Conservation (phyloP, 352 stramenopile genomes). For the Blastocystis sp. region DNA sequence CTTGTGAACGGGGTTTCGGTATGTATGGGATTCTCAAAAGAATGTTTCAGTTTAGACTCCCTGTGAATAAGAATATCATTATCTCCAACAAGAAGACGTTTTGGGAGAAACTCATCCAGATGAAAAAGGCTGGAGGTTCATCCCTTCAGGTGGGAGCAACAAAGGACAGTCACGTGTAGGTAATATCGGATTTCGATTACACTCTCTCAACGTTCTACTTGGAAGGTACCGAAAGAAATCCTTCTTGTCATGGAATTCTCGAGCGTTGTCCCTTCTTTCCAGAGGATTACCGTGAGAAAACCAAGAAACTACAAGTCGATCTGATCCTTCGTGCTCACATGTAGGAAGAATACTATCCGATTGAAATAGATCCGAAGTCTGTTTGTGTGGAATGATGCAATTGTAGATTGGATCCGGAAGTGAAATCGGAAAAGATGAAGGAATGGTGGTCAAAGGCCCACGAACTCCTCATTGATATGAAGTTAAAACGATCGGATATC, state of each 20-base stretch:
- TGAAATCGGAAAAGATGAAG: conserved; percentile 50
- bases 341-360: conserved; percentile 49
- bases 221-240: conserved; percentile 44
- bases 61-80: conserved; percentile 14
- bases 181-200: conserved; percentile 57
- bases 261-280: conserved; percentile 21
- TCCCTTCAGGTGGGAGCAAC: not conserved
- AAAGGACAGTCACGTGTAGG: not conserved
- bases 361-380: conserved; percentile 50
- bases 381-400: not conserved
- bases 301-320: not conserved
- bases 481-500: conserved; percentile 32
- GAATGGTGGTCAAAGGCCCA: conserved; percentile 55
- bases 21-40: no score
- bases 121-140: conserved; percentile 12
- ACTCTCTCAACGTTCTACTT: conserved; percentile 55
- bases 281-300: not conserved
- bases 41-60: conserved; percentile 4
- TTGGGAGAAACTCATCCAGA: conserved; percentile 39
- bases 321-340: not conserved
- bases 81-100: conserved; percentile 19
- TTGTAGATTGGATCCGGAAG: conserved; percentile 29
- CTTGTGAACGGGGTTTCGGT: no score
- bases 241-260: conserved; percentile 52
- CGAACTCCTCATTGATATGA: conserved; percentile 13